phyloP scores from a whole-genome alignment of 2,329 filamentous ascomycete genomes.

The Talaromyces verruculosus region DNA sequence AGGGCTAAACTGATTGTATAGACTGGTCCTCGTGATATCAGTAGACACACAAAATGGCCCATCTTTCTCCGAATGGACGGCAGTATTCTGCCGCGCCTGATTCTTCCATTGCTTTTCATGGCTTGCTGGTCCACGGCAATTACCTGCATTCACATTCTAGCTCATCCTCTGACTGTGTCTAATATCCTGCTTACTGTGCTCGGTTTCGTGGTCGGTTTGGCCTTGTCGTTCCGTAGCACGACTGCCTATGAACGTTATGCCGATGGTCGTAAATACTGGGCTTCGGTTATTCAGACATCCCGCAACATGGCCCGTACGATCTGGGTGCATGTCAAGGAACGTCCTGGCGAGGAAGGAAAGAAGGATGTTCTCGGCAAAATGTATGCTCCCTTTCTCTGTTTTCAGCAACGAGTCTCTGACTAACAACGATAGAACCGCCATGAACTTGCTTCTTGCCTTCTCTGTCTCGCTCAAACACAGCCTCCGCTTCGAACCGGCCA shows the following conservation, averaged over 20 bases:
- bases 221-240: conserved; percentile 73
- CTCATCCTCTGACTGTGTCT: conserved; percentile 57
- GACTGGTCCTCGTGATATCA: conserved; percentile 62
- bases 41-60: conserved; percentile 74
- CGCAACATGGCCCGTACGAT: conserved; percentile 67
- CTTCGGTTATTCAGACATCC: conserved; percentile 55
- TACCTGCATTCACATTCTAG: conserved; percentile 55
- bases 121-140: conserved; percentile 66
- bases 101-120: conserved; percentile 65
- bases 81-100: conserved; percentile 71
- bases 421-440: conserved; percentile 52
- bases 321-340: conserved; percentile 73
- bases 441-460: conserved; percentile 77
- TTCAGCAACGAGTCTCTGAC: neutral
- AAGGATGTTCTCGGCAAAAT: conserved; percentile 69
- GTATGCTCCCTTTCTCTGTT: conserved; percentile 30
- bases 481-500: conserved; percentile 79
- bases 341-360: conserved; percentile 59
- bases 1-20: conserved; percentile 24
- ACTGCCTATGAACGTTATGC: conserved; percentile 72
- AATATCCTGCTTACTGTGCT: conserved; percentile 72
- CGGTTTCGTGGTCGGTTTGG: conserved; percentile 77
- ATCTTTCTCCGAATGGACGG: conserved; percentile 74
- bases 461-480: conserved; percentile 77
- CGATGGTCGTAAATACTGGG: conserved; percentile 65